Evolutionary conservation across 129 eudicot species (phyloP).

Genomic region (Apium graveolens): DNA sequence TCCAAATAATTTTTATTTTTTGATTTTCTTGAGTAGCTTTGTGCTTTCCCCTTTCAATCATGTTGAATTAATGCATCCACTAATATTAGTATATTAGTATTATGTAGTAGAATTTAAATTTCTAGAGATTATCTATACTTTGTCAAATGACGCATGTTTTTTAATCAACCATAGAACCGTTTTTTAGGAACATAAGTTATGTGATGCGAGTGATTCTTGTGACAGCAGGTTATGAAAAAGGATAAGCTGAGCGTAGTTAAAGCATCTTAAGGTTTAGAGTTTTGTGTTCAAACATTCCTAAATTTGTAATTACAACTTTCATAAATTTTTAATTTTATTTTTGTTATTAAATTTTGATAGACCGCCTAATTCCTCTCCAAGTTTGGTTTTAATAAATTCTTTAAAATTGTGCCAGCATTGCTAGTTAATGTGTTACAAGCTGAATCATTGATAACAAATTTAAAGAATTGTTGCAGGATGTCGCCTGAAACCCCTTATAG

Average conservation of each 20-base stretch:
- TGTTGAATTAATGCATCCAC: background rate
- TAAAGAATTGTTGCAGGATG: conserved; percentile 40
- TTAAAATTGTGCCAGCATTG: background rate
- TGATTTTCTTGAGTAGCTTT: background rate
- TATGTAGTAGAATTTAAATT: background rate
- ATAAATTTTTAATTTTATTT: too few species aligned
- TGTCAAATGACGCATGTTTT: background rate
- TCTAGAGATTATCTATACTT: too few species aligned
- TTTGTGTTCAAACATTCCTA: background rate
- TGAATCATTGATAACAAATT: background rate
- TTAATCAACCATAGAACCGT: background rate
- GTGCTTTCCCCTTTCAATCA: background rate
- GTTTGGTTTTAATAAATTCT: background rate
- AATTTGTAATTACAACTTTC: too few species aligned
- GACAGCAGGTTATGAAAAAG: background rate
- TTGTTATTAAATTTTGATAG: too few species aligned
- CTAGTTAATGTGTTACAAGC: background rate
- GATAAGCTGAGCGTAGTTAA: background rate
- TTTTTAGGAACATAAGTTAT: too few species aligned
- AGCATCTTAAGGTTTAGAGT: background rate
- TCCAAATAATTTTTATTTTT: background rate
- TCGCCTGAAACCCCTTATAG: conserved; percentile 61
- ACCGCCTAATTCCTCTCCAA: too few species aligned
- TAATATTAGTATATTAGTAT: background rate
- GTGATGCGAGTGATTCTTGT: too few species aligned